Base-by-base conservation (phyloP, 768 basidiomycete genomes). In the Lentinula aciculospora region DNA sequence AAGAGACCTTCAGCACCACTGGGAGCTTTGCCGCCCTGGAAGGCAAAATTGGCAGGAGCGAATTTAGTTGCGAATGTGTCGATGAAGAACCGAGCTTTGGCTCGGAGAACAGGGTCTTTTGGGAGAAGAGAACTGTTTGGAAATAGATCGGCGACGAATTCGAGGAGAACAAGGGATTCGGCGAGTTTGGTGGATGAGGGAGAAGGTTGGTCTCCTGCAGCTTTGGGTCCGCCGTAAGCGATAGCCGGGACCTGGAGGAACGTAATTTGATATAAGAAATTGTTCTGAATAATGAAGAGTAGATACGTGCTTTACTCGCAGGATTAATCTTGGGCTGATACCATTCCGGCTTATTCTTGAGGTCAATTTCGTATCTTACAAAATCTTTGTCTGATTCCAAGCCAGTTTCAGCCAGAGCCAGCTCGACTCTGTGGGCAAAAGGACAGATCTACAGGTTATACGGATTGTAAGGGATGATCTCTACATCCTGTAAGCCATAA, bases 111-210 rank as follows among this genome's bases (percentile, higher is more conserved):
- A 0, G 82, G 82, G 65, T 84, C 81, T 8, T 69, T 66, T 3
- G 86, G 86, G 8, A 84, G 74, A 37, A 86, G 71, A 28, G 19
- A 5, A 32, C 63, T 54, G 36, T 73, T 65, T 1, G 79, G 78
- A 66, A 73, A 80, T 55, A 86, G 69, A 65, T 87, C 86, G 9
- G 82, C 82, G 57, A 88, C 66, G 69, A 88, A 83, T 65, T 89
- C 85, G 54, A 87, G 71, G 57, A 88, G 80, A 36, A 86, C 72
- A 46, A 82, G 79, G 3, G 85, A 87, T 64, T 89, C 86, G 7
- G 82, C 75, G 63, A 88, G 64, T 66, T 87, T 88, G 49, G 69
- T 63, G 8, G 84, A 84, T 34, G 82, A 81, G 0, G 80, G 76
- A 2, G 85, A 84, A 0, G 88, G 86, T 3, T 74, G 64, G 58